Evolutionary conservation across 805 yeast species (phyloP), one percentile per base, ranked within the genome.

Genomic region (Candida verbasci): DNA sequence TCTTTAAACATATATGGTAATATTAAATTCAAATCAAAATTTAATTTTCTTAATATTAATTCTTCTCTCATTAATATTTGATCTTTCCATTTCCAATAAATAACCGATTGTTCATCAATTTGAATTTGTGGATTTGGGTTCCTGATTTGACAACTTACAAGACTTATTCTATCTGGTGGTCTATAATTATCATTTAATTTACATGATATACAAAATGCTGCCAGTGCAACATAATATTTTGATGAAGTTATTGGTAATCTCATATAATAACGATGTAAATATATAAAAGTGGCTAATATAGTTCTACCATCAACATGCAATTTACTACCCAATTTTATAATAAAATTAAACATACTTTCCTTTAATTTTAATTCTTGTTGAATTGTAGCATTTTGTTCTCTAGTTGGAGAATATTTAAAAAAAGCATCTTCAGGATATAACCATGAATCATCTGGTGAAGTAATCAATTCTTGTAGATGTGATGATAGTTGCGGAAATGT

Each of bases 21-120:
- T n/a, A 56, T 60, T 6, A 65, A 41, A 37, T 56, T 56, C 29
- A 67, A 46, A 41, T 67, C 73, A 30, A 67, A 67, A 38, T 66
- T 64, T 24, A 67, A 51, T 24, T 56, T 48, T 43, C 59, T 58
- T 16, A 67, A 47, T 9, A 67, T 57, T 27, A 67, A 48, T 48
- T 67, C 73, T 44, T 67, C 73, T 24, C 73, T 45, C 41, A 57
- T 67, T 29, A 67, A 46, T 8, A 67, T 48, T 47, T 67, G 72
- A 47, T 67, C 73, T 22, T 71, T 38, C 72, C 72, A 67, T 29
- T 55, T 55, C 73, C 73, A 67, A 46, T 65, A 67, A 34, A 56
- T 39, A 15, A 59, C 60, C 39, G 62, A 59, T 24, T 65, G 70
- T 42, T 65, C 70, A 33, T 66, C 69, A 2, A 67, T 49, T 16